Evolutionary conservation across 78 protist genomes (phyloP).

Genomic region (Dictyostelium brefeldianum): DNA sequence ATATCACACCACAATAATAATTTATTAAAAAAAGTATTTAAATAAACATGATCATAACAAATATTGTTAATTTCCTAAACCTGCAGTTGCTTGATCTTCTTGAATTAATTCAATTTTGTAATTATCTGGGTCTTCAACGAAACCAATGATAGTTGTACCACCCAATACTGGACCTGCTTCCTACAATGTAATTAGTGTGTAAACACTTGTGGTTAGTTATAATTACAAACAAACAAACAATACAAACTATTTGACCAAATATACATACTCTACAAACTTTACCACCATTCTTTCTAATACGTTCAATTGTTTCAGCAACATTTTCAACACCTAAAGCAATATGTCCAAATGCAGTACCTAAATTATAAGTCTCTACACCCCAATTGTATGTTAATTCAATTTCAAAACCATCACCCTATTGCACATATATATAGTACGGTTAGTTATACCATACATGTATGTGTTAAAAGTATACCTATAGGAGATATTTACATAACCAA

Average conservation of each 20-base stretch:
- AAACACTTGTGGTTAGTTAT: not conserved
- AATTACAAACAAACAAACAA: not conserved
- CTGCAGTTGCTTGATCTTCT: slow-evolving; percentile 6
- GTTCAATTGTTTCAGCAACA: slow-evolving; percentile 13
- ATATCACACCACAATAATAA: too few species aligned
- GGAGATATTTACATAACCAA: slow-evolving; percentile 14
- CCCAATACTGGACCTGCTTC: slow-evolving; percentile 68
- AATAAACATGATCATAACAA: too few species aligned
- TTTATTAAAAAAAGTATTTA: too few species aligned
- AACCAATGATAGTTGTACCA: slow-evolving; percentile 79
- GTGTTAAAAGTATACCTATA: not conserved
- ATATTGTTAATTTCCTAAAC: slow-evolving; percentile 30
- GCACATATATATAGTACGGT: not conserved
- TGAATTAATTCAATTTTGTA: slow-evolving; percentile 79
- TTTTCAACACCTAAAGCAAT: slow-evolving; percentile 59
- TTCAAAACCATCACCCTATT: slow-evolving; percentile 15
- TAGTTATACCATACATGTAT: not conserved
- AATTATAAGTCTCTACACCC: slow-evolving; percentile 40
- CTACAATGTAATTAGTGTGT: too few species aligned
- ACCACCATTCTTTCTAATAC: slow-evolving; percentile 34
- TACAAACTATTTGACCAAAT: not conserved
- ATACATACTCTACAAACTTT: slow-evolving; percentile 45
- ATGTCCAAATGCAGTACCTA: slow-evolving; percentile 76
- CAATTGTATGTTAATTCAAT: slow-evolving; percentile 70
- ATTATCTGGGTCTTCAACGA: slow-evolving; percentile 73